Base-by-base conservation (phyloP, 1,139 yeast genomes). In the Petasospora fabianii region DNA sequence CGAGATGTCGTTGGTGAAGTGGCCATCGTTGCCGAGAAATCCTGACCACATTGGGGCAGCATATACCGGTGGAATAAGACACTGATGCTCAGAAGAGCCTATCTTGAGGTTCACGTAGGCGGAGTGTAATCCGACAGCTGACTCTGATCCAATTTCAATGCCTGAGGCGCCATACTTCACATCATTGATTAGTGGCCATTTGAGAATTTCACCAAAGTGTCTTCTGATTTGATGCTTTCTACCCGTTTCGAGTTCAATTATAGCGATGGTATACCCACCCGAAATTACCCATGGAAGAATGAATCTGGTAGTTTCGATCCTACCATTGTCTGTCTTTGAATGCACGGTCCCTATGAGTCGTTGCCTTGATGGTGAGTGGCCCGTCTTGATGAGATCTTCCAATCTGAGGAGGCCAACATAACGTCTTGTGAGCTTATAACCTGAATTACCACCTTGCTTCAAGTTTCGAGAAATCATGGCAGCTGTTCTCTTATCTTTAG, bases 151-250 rank as follows among this genome's bases (percentile, higher is more conserved):
- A 6, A 19, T 32, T 1, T 10, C 10, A 4, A 22, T 16, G 3
- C 20, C 26, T n/a, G 32, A 9, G n/a, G 15, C 43, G 4, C 55
- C 57, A 39, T 58, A 61, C 31, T 41, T 47, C 3, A 16, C 7
- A 34, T 63, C 68, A 34, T 60, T 58, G 12, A 51, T 17, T 3
- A 63, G 47, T 1, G 68, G 65, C 5, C 37, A 39, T 5, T 43
- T 31, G 7, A 62, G 34, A 1, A 33, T 42, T 3, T 43, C 30
- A 3, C 56, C 39, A 4, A 63, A 46, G 37, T 69, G 75, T 22
- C 46, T 42, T 28, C 77, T 51, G 14, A 72, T 60, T 43, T 72
- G 77, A 40, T 69, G 75, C 41, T 70, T 71, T 32, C 66, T 56
- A 1, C 77, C 77, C 0, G 76, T 69, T 1, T 55, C 43, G 9